Conservation (phyloP, 1,284 basidiomycete genomes). For the Sanghuangporus baumii region DNA sequence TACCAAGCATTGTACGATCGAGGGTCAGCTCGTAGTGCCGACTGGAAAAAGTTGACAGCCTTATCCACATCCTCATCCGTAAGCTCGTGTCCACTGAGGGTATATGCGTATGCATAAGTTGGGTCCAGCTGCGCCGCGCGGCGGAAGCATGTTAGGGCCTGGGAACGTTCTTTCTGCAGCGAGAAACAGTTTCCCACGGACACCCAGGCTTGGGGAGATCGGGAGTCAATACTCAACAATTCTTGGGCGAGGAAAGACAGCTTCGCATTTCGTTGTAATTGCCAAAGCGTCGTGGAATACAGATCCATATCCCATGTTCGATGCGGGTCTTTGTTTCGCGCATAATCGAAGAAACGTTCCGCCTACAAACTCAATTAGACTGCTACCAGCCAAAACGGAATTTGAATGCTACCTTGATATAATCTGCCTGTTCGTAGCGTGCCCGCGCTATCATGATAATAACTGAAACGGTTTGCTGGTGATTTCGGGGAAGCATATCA, state of each 20-base stretch:
- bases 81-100: slow-evolving; percentile 90
- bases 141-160: slow-evolving; percentile 88
- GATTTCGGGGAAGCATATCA: slow-evolving; percentile 67
- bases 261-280: slow-evolving; percentile 73
- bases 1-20: slow-evolving; percentile 96
- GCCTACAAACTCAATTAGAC: slow-evolving; percentile 42
- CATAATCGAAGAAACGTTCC: slow-evolving; percentile 78
- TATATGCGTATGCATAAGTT: slow-evolving; percentile 86
- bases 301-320: slow-evolving; percentile 88
- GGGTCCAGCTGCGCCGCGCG: slow-evolving; percentile 83
- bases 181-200: slow-evolving; percentile 92
- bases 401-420: slow-evolving; percentile 42
- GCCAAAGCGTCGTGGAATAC: slow-evolving; percentile 93
- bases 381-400: neutral
- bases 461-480: slow-evolving; percentile 73
- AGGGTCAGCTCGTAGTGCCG: slow-evolving; percentile 79
- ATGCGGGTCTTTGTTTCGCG: slow-evolving; percentile 79
- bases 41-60: slow-evolving; percentile 85
- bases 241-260: slow-evolving; percentile 90
- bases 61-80: slow-evolving; percentile 90
- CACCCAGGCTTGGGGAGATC: slow-evolving; percentile 89
- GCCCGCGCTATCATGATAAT: slow-evolving; percentile 79
- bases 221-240: slow-evolving; percentile 74
- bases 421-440: slow-evolving; percentile 84
- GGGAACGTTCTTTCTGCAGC: slow-evolving; percentile 82